Base-by-base conservation (phyloP, 768 basidiomycete genomes). In the Xerocomellus amylosporus region DNA sequence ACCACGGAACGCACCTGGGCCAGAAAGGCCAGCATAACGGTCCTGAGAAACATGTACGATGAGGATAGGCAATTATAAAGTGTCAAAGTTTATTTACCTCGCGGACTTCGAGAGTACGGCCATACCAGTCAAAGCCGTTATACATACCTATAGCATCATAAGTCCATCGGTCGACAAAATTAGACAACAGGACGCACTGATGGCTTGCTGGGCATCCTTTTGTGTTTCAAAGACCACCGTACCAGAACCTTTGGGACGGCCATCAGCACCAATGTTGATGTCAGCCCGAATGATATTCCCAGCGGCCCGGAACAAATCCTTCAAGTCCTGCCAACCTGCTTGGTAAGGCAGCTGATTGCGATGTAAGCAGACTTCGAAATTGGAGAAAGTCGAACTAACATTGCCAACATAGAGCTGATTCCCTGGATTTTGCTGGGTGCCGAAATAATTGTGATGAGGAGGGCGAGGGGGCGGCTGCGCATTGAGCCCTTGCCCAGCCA, bases 281-380 rank as follows among this genome's bases (percentile, higher is more conserved):
- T 98, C 96, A 52, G 96, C 93, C 43, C 96, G 86, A 59, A 98
- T 85, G 62, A 99, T 95, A 66, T 92, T 90, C 8, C 96, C 96
- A 42, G 96, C 91, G 28, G 91, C 84, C 52, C 96, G 86, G 86
- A 98, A 98, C 28, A 98, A 77, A 71, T 98, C 96, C 67, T 98
- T 98, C 52, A 98, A 75, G 69, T 98, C 96, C 70, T 99, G 96
- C 96, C 96, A 99, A 30, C 93, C 93, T n/a, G 93, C 94, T 74
- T 95, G 93, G 67, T 91, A 93, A 2, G 94, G 95, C 28, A 98
- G 74, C 95, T 98, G 59, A 6, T 51, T 10, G 15, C 8, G 2
- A 26, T 26, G 39, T 65, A 22, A 63, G 58, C 24, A 45, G 31
- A 30, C 15, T 34, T 43, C 40, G 9, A 37, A n/a, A 9, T 8